Evolutionary conservation across 2,329 filamentous ascomycete genomes (phyloP).

Genomic region (Alternaria triticina): DNA sequence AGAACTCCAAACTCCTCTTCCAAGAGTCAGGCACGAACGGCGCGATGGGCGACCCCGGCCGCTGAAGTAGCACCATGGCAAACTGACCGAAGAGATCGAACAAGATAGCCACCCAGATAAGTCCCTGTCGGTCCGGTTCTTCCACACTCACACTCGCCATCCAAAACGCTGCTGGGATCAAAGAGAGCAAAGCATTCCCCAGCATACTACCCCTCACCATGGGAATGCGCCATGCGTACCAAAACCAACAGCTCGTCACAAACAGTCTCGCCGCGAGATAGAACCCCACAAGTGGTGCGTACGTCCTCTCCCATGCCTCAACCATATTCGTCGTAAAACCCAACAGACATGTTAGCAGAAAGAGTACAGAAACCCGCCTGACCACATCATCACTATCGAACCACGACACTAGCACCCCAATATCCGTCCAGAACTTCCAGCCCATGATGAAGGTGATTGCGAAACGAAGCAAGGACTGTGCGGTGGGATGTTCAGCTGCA

Average conservation of each 20-base stretch:
- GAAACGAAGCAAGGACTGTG: constrained; percentile 64
- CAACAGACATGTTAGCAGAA: constrained; percentile 66
- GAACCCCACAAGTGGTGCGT: constrained; percentile 65
- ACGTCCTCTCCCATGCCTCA: constrained; percentile 61
- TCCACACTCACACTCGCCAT: constrained; percentile 65
- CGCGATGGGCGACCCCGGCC: constrained; percentile 24
- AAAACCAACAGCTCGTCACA: constrained; percentile 56
- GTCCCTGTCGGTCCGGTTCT: constrained; percentile 60
- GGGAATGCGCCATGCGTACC: constrained; percentile 59
- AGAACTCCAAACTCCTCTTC: constrained; percentile 61
- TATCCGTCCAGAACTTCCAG: constrained; percentile 69
- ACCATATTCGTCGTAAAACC: constrained; percentile 70
- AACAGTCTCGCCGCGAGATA: constrained; percentile 65
- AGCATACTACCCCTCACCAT: constrained; percentile 66
- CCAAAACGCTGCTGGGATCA: constrained; percentile 63
- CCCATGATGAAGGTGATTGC: constrained; percentile 67
- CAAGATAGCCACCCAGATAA: constrained; percentile 63
- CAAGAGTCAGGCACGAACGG: constrained; percentile 23
- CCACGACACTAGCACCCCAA: constrained; percentile 64
- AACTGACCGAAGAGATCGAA: constrained; percentile 60
- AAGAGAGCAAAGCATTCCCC: constrained; percentile 51
- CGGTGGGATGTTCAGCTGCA: constrained; percentile 63
- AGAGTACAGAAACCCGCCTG: constrained; percentile 64
- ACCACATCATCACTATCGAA: constrained; percentile 68
- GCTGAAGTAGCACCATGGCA: constrained; percentile 50